A percentile compares a stretch with the other conserved stretches of the same genome.
These are phyloP conservation scores for Rhizoclosmatium globosum DNA, from an alignment of 192 early-diverging fungal genomes.

Conservation along the genomic window DNA sequence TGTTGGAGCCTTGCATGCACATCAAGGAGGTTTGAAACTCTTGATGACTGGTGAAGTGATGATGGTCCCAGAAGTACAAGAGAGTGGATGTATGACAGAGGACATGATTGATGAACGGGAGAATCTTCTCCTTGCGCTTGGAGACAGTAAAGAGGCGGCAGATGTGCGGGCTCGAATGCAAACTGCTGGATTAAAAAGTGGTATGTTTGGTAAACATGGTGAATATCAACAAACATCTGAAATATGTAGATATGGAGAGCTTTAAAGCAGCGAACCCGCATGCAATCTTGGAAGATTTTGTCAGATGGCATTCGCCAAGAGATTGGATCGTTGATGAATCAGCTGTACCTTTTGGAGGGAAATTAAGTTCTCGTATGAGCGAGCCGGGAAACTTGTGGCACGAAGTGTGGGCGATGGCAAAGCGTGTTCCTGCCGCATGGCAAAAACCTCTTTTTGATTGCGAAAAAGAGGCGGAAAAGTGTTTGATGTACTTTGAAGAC, in stretches of 20 bases:
- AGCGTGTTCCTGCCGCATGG: conserved; percentile 66
- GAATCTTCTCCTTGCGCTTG: conserved; percentile 77
- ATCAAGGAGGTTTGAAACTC: not conserved
- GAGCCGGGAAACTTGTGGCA: conserved; percentile 87
- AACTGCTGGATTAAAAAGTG: conserved; percentile 75
- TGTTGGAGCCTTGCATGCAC: not conserved
- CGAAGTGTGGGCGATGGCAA: conserved; percentile 74
- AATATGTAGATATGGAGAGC: conserved; percentile 81
- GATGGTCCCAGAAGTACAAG: conserved; percentile 60
- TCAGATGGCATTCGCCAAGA: conserved; percentile 93
- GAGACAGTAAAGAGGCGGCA: conserved; percentile 74
- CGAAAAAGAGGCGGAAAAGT: conserved; percentile 79
- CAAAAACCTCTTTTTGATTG: conserved; percentile 87
- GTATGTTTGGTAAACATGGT: conserved; percentile 40
- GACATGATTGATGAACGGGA: conserved; percentile 89
- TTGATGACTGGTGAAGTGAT: conserved; percentile 63
- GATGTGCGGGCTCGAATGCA: conserved; percentile 80
- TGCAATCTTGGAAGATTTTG: conserved; percentile 83
- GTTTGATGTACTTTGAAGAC: conserved; percentile 70
- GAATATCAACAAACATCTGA: no score
- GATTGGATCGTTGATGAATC: conserved; percentile 79
- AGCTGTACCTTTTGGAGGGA: conserved; percentile 42
- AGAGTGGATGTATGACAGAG: conserved; percentile 83
- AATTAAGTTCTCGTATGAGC: conserved; percentile 81
- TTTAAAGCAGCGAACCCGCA: conserved; percentile 95